Evolutionary conservation across 2,329 filamentous ascomycete species (phyloP), one percentile per base, ranked within the genome.

Genomic region (Cladosporium oxysporum): DNA sequence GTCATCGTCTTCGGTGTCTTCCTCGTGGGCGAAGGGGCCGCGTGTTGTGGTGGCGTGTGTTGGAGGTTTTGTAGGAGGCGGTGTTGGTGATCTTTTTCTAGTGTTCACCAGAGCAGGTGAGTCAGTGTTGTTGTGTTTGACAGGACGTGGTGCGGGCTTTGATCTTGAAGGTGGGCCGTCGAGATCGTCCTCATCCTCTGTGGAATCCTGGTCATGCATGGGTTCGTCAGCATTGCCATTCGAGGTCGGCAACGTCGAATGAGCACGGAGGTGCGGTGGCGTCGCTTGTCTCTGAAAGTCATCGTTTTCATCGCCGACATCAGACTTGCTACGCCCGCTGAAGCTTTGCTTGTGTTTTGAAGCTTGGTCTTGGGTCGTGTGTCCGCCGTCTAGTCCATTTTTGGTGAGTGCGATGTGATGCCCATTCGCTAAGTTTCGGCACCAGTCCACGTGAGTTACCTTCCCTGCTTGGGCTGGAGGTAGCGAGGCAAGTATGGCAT

Each of bases 121-220:
- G 1, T 21, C 29, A n/a, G 28, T 21, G 5, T 18, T 55, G 14
- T 11, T 55, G 29, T 21, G 18, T 11, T 12, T 18, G 16, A 6
- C 29, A 5, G 21, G 28, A 6, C 18, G 52, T n/a, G 14, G 2
- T 33, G 52, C 3, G 14, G 60, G 23, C n/a, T 60, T 58, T 12
- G 63, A 12, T 31, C 52, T 55, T 23, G 6, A 31, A 5, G 66
- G 62, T 26, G 74, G 74, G 7, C 71, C 75, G 69, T 80, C 79
- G 12, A 81, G 73, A 60, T 76, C 74, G 44, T 74, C 71, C 28
- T 82, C 79, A 5, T 79, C 77, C 28, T 80, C 79, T 57, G 77
- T 74, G 5, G 76, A 78, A 21, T 76, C 76, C n/a, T 77, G 73
- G 14, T 72, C 18, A 14, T 8, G 23, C 5, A n/a, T 14, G 16